phyloP scores from a whole-genome alignment of 2,329 filamentous ascomycete species.

The Diaporthe helianthi region DNA sequence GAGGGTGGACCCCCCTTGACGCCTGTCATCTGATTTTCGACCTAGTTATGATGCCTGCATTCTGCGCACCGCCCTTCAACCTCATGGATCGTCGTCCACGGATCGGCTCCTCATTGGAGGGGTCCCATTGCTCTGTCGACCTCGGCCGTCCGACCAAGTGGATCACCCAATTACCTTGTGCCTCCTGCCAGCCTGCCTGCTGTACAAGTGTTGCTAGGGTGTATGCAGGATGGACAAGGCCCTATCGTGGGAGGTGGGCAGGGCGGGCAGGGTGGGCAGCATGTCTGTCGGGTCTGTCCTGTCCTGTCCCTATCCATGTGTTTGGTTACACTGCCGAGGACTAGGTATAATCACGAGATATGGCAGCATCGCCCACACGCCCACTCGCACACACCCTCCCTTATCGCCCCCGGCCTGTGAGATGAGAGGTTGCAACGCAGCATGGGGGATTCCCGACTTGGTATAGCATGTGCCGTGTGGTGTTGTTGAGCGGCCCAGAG shows the following conservation, averaged over 20 bases:
- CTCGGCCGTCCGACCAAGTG: conserved; percentile 15
- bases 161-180: background rate
- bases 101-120: background rate
- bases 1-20: background rate
- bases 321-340: conserved; percentile 14
- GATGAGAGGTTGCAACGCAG: background rate
- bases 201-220: too few species aligned
- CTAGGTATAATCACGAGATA: conserved; percentile 21
- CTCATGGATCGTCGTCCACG: background rate
- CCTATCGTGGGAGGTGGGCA: background rate
- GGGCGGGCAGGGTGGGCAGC: background rate
- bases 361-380: background rate
- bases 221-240: background rate
- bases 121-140: conserved; percentile 3
- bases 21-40: conserved; percentile 3
- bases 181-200: background rate
- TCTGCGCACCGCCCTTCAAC: background rate
- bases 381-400: background rate
- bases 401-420: conserved; percentile 11
- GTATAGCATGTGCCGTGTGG: background rate
- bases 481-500: background rate
- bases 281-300: background rate
- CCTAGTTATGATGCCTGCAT: conserved; percentile 11
- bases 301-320: conserved; percentile 1
- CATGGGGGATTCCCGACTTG: conserved; percentile 12